Evolutionary conservation across 2,329 filamentous ascomycete genomes (phyloP), one percentile per base, ranked within the genome.

Genomic region (Diaporthe humulicola): DNA sequence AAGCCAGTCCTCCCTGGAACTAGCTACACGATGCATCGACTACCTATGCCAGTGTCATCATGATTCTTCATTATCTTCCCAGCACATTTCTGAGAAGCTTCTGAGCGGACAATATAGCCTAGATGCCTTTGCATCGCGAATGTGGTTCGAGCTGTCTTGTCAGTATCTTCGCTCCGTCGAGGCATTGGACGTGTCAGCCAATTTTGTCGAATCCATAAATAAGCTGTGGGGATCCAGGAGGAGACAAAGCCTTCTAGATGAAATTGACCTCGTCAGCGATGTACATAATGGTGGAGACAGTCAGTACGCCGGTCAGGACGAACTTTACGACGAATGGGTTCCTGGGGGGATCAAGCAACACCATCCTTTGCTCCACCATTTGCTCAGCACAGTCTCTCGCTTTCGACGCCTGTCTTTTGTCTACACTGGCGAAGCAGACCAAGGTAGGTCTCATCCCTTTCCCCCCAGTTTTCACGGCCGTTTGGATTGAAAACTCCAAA

Each of bases 131-230:
- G 30, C 67, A 33, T 22, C 67, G 5, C 50, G 12, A 15, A 57
- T 57, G 50, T 70, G 67, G 67, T 70, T 70, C 8, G 67, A 70
- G 52, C 36, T 70, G 52, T 54, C 38, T 10, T 57, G 52, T 45
- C 67, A 38, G 36, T 70, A 57, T 38, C 50, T 70, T 22, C n/a
- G 50, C 14, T 70, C 52, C 3, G 38, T 8, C 4, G n/a, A 12
- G 12, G 40, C 12, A 25, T 12, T 6, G 28, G n/a, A 36, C 14
- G 2, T 8, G 25, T 22, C 61, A n/a, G 5, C 30, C 17, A 8
- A 7, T 28, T 17, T 66, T 7, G 19, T 50, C 15, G 42, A 66
- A 8, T 66, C 61, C n/a, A 2, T 50, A 6, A 17, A 33, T 1
- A 50, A 1, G 28, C 40, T 66, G 2, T 50, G 61, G 40, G 15